Base-by-base conservation (phyloP, 2,329 filamentous ascomycete genomes). In the Aspergillus aculeatinus region DNA sequence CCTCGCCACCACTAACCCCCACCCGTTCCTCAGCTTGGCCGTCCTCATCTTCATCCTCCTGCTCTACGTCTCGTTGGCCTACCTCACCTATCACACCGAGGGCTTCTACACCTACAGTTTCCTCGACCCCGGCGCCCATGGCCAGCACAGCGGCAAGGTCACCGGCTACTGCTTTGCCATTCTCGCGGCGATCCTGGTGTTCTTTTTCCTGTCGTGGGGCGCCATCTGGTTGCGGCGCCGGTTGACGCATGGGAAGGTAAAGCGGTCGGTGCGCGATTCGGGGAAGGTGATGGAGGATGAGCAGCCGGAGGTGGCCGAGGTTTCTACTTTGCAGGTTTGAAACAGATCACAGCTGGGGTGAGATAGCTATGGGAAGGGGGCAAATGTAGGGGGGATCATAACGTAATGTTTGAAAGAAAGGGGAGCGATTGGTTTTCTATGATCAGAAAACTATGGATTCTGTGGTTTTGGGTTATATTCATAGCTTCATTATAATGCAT, bases 61-160 rank as follows among this genome's bases (percentile, higher is more conserved):
- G 0, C 76, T 88, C 4, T 96, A 96, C 72, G 82, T 93, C 11
- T 84, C 79, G 0, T 77, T 96, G 16, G 91, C 90, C 1, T 96
- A 91, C 74, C 67, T 95, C 23, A 93, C 89, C 0, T 76, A 84
- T 62, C 85, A 85, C 4, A 87, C 87, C 0, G 81, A 92, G 73
- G 85, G 85, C 2, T 91, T 89, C 72, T 96, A 93, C 74, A 83
- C 89, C 0, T 96, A 96, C 77, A 73, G 69, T 60, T 96, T 96
- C 76, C 83, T 96, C n/a, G 82, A 96, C 72, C 82, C 86, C 1
- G 71, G 76, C 5, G 70, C 73, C 19, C 75, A 83, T 53, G 81
- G 82, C 16, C 72, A 80, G 57, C 63, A 72, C 27, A 72, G 68
- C 29, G 83, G 81, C 0, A 76, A 80, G 6, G 86, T 92, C 3